These are phyloP conservation scores for Dendrocalamus latiflorus DNA, from an alignment of 202 grass and related monocot species.

Conservation along the genomic window DNA sequence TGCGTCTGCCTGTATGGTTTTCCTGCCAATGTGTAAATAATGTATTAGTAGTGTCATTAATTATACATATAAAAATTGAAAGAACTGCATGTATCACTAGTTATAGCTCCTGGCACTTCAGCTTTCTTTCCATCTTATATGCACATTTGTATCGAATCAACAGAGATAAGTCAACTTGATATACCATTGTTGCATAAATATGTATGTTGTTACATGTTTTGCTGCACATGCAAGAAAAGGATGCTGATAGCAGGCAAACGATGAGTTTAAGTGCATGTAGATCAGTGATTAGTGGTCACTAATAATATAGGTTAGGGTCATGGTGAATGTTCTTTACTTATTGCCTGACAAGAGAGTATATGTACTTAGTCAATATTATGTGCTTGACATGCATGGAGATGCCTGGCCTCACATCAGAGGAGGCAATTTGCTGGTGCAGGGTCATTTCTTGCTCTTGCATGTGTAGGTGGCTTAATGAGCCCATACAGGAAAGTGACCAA, in stretches of 20 bases:
- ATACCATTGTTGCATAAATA: neutral
- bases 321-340: neutral
- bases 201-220: neutral
- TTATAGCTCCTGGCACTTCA: neutral
- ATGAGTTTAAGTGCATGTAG: neutral
- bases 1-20: neutral
- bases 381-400: neutral
- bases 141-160: neutral
- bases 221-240: neutral
- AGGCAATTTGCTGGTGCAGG: neutral
- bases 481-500: neutral
- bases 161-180: neutral
- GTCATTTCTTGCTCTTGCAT: slow-evolving; percentile 4
- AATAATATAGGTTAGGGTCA: neutral
- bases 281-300: neutral
- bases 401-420: neutral
- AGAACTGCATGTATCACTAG: neutral
- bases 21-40: neutral
- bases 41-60: neutral
- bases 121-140: neutral
- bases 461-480: neutral
- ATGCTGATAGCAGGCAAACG: neutral
- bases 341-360: neutral
- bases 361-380: neutral
- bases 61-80: neutral